Conservation (phyloP, 2,329 filamentous ascomycete genomes). For the Pseudomassariella vexata region DNA sequence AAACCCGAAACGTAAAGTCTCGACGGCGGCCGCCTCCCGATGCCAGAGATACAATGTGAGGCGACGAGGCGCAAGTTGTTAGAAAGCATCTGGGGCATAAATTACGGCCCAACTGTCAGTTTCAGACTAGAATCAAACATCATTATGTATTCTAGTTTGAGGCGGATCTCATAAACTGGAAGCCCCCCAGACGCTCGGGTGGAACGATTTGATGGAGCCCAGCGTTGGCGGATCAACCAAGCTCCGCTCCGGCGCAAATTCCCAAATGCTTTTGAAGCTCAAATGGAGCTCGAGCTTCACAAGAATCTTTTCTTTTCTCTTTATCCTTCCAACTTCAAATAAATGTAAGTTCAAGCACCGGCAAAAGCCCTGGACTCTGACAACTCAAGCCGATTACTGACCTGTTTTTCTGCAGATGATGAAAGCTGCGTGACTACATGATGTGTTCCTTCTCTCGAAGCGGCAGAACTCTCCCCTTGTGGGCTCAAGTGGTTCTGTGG, state of each 20-base stretch:
- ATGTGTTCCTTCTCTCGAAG: conserved; percentile 63
- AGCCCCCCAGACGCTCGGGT: too few relatives aligned
- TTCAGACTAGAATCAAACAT: too few relatives aligned
- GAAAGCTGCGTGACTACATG: conserved; percentile 98
- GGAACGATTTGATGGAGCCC: too few relatives aligned
- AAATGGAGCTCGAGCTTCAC: conserved; percentile 17
- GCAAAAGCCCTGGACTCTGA: conserved; percentile 10
- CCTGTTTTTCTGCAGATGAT: conserved; percentile 69
- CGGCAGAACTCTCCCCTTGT: conserved; percentile 76
- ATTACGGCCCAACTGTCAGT: too few relatives aligned
- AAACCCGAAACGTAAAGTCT: too few relatives aligned
- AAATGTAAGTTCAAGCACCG: conserved; percentile 64
- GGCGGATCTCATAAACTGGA: too few relatives aligned
- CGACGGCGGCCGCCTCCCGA: too few relatives aligned
- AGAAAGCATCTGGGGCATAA: too few relatives aligned
- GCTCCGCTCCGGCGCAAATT: conserved; percentile 21
- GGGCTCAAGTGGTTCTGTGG: conserved; percentile 85
- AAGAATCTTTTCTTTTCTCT: conserved; percentile 49
- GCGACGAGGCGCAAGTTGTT: too few relatives aligned
- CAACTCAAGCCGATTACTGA: conserved; percentile 12
- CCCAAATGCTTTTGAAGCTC: conserved; percentile 11
- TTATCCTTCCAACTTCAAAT: conserved; percentile 99
- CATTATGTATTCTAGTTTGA: too few relatives aligned
- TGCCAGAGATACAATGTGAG: too few relatives aligned
- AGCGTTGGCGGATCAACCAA: conserved; percentile 28